A percentile compares a stretch with the other conserved stretches of the same genome.
These are phyloP conservation scores for Prunella vulgaris DNA, from an alignment of 257 asterid genomes.

Conservation along the genomic window DNA sequence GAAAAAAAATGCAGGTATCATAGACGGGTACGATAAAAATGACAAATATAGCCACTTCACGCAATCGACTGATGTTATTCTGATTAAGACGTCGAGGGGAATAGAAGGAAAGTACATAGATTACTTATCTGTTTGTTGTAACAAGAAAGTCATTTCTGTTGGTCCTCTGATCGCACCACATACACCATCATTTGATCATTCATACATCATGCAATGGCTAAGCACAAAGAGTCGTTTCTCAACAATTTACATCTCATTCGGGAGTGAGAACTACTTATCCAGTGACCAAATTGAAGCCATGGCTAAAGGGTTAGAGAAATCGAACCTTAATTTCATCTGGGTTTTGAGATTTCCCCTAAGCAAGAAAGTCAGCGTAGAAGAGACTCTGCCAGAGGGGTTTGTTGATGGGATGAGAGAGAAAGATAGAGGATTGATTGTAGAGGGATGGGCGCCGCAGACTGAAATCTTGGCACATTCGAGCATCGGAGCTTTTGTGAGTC, in stretches of 20 bases:
- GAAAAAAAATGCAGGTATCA: background rate
- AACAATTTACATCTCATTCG: slow-evolving; percentile 37
- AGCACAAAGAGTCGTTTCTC: slow-evolving; percentile 21
- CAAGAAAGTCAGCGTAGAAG: background rate
- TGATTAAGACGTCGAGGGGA: background rate
- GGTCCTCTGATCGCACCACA: slow-evolving; percentile 25
- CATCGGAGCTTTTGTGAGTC: too few relatives aligned
- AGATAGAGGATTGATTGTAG: slow-evolving; percentile 21
- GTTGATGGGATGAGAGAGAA: slow-evolving; percentile 17
- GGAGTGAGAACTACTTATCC: slow-evolving; percentile 47
- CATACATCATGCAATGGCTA: slow-evolving; percentile 33
- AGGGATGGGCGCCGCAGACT: slow-evolving; percentile 31
- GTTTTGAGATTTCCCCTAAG: background rate
- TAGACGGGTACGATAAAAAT: background rate
- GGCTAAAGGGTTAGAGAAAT: slow-evolving; percentile 23
- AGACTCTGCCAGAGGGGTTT: slow-evolving; percentile 27
- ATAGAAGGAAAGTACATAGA: slow-evolving; percentile 12
- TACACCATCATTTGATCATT: background rate
- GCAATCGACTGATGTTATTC: background rate
- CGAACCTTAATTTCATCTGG: slow-evolving; percentile 9
- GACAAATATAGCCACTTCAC: background rate
- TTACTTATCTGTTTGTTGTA: background rate
- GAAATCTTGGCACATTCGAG: slow-evolving; percentile 30
- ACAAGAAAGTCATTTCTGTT: background rate
- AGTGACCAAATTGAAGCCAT: slow-evolving; percentile 29